phyloP scores from a whole-genome alignment of 495 filamentous ascomycete genomes.

The Rhypophila decipiens region DNA sequence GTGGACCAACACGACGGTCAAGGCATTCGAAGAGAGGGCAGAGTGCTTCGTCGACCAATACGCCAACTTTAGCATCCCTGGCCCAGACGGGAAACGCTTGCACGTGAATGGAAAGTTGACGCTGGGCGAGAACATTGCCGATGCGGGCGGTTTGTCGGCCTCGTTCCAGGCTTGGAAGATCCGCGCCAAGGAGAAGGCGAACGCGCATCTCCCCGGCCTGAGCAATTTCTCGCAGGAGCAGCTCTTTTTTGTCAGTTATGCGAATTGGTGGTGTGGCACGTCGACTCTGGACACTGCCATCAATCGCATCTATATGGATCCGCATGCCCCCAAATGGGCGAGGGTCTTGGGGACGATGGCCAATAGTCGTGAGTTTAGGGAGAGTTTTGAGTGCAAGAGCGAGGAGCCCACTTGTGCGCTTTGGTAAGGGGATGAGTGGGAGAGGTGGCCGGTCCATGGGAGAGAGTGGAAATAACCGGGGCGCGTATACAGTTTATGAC shows the following conservation, averaged over 20 bases:
- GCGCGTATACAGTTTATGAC: too few species aligned
- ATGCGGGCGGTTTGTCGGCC: slow-evolving; percentile 63
- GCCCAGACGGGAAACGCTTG: slow-evolving; percentile 37
- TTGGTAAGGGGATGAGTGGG: too few species aligned
- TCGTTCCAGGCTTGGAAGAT: slow-evolving; percentile 63
- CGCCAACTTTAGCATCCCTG: slow-evolving; percentile 42
- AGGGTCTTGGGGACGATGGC: slow-evolving; percentile 59
- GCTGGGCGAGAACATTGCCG: slow-evolving; percentile 70
- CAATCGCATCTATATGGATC: slow-evolving; percentile 51
- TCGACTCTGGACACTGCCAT: slow-evolving; percentile 28
- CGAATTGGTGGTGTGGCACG: slow-evolving; percentile 68
- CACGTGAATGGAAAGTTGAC: slow-evolving; percentile 66
- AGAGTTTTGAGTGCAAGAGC: slow-evolving; percentile 58
- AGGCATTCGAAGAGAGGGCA: slow-evolving; percentile 53
- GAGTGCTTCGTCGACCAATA: slow-evolving; percentile 66
- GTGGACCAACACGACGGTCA: slow-evolving; percentile 58
- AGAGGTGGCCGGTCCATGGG: too few species aligned
- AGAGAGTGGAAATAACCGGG: too few species aligned
- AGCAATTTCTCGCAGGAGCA: slow-evolving; percentile 50
- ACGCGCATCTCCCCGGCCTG: not conserved
- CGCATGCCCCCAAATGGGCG: slow-evolving; percentile 56
- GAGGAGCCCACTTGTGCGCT: slow-evolving; percentile 65
- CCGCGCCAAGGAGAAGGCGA: slow-evolving; percentile 23
- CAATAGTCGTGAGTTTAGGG: slow-evolving; percentile 62
- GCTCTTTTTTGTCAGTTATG: slow-evolving; percentile 65